phyloP scores from a whole-genome alignment of 768 basidiomycete genomes.

The Panaeolus cyanescens region DNA sequence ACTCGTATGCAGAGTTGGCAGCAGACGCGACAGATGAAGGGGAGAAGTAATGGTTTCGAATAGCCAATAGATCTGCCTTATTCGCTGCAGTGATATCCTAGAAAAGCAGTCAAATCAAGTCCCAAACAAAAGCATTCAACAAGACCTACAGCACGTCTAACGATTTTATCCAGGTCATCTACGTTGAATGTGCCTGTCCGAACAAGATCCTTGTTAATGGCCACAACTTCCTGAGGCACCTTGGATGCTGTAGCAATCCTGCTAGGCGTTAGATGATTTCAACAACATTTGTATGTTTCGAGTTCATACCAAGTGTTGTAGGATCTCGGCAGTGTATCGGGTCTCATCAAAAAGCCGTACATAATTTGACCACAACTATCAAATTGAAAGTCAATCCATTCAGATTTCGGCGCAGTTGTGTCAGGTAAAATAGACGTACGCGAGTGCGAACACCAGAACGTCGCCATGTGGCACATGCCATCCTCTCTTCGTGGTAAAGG shows the following conservation, averaged over 20 bases:
- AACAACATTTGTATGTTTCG: neutral
- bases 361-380: constrained; percentile 82
- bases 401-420: neutral
- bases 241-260: constrained; percentile 78
- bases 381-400: constrained; percentile 2
- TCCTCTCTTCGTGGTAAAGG: constrained; percentile 65
- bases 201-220: constrained; percentile 63
- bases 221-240: constrained; percentile 57
- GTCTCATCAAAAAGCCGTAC: constrained; percentile 75
- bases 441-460: constrained; percentile 76
- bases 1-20: constrained; percentile 16
- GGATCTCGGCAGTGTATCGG: constrained; percentile 81
- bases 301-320: constrained; percentile 69
- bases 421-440: constrained; percentile 41
- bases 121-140: neutral
- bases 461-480: constrained; percentile 82
- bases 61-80: constrained; percentile 43
- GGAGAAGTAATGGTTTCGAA: constrained; percentile 38
- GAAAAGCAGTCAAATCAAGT: neutral
- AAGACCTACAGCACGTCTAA: constrained; percentile 46
- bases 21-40: constrained; percentile 20
- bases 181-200: constrained; percentile 58
- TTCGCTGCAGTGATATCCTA: constrained; percentile 60
- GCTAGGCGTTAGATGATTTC: neutral
- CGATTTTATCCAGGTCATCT: constrained; percentile 54